These are phyloP conservation scores for Digitaria exilis DNA, from an alignment of 202 grass and related monocot genomes.

Conservation along the genomic window DNA sequence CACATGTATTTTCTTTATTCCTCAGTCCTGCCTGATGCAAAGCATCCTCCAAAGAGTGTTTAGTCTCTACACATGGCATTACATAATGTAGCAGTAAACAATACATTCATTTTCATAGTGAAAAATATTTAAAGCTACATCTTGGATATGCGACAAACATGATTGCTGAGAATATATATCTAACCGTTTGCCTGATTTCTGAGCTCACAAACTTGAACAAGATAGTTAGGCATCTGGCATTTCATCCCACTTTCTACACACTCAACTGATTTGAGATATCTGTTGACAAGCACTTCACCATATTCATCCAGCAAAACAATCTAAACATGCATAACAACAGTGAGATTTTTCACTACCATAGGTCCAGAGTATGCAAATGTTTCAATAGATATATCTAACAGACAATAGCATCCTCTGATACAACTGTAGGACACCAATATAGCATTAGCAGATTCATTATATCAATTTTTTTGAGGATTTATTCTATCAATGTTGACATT, in stretches of 20 bases:
- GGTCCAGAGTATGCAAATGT: not conserved
- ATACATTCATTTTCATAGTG: not conserved
- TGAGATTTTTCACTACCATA: not conserved
- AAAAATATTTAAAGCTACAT: not conserved
- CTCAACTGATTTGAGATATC: conserved; percentile 75
- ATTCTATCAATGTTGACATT: not conserved
- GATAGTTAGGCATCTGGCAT: conserved; percentile 63
- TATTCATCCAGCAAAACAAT: conserved; percentile 75
- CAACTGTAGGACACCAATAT: not conserved
- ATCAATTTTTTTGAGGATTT: not conserved
- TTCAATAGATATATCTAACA: conserved; percentile 23
- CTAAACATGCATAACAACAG: conserved; percentile 35
- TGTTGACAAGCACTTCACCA: conserved; percentile 50
- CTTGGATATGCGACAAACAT: not conserved
- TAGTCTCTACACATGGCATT: conserved; percentile 15
- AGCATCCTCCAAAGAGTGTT: conserved; percentile 25
- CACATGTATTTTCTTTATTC: conserved; percentile 30
- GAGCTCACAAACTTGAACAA: conserved; percentile 62
- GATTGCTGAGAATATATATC: conserved; percentile 23
- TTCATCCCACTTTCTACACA: conserved; percentile 58
- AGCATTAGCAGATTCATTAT: conserved; percentile 11
- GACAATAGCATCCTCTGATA: conserved; percentile 12
- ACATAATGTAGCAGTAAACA: not conserved
- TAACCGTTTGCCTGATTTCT: conserved; percentile 47
- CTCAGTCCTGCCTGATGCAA: conserved; percentile 12